Base-by-base conservation (phyloP, 257 asterid species). In the Perilla frutescens region DNA sequence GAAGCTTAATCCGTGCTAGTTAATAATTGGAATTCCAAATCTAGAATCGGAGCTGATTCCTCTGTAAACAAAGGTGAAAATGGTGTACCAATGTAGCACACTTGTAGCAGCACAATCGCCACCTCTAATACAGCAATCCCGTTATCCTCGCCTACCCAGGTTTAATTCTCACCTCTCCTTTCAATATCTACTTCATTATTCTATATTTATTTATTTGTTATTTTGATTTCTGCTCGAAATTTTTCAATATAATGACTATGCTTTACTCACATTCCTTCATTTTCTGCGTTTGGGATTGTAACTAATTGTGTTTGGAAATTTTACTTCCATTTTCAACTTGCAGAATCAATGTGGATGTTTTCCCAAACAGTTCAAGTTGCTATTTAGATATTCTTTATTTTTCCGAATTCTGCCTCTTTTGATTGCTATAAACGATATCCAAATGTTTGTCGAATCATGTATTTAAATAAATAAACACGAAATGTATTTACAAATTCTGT, bases 21-120 rank as follows among this genome's bases (percentile, higher is more conserved):
- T 59, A 12, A 32, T 59, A 32, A 15, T 57, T 6, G 6, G 41
- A 29, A 49, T 14, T 31, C 49, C 64, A 31, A 47, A 20, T 20
- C 26, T 20, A 20, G 26, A 20, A 20, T 20, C 26, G 26, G 26
- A 20, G 26, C 26, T 20, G 26, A 20, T 20, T 20, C 26, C 26
- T 20, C 26, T 20, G 26, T 5, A 45, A 11, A 6, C 4, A 6
- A 45, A 6, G 8, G 36, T 40, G 56, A 50, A 63, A 77, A 87
- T 81, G 88, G 82, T 51, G 72, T 79, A 51, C 66, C 84, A 75
- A 32, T 81, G 74, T 53, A 49, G 70, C 44, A 76, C 57, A 81
- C 68, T 84, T 1, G 75, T 79, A 58, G 80, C 87, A 36, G 79
- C 81, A 55, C 84, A 79, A 63, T 77, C 93, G 53, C 83, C 80